Base-by-base conservation (phyloP, 768 basidiomycete genomes). In the Chiua virens region DNA sequence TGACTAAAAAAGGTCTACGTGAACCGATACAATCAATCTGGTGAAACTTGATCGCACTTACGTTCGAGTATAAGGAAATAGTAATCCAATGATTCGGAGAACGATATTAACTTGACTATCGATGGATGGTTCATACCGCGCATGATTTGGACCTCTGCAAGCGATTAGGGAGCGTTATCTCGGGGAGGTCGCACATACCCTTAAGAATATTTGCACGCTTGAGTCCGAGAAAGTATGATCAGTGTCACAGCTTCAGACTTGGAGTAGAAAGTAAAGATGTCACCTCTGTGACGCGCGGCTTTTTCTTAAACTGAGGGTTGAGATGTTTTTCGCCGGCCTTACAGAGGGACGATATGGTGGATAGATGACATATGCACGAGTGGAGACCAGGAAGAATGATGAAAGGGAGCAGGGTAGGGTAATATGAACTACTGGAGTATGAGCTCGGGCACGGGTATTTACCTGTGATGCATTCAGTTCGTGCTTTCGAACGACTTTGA, bases 251-350 rank as follows among this genome's bases (percentile, higher is more conserved):
- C 42, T 34, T 51, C 42, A 56, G 14, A 62, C 42, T 57, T 40
- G 52, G 53, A 56, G 56, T 53, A 60, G 38, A 58, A 62, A 45
- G 42, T 42, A 50, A 30, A 52, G 25, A 57, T 44, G 70, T 62
- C 82, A 97, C 95, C 95, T 97, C 95, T 80, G 92, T 96, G 69
- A 88, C 89, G 79, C 93, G 90, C 79, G 95, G 92, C 78, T 89
- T 92, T 77, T 93, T 93, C 79, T 95, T 95, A 78, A 96, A 95
- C 69, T 90, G 85, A 54, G 86, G 79, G 71, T 93, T 95, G 68
- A 98, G 77, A 73, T 96, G 92, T 72, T 90, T 96, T 69, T 94
- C 88, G 66, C 90, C 89, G 63, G 86, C 86, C 92, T 96, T 70
- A 64, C 56, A 65, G 63, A 62, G 60, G 61, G 60, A 62, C 65